These are phyloP conservation scores for Albatrellus ellisii DNA, from an alignment of 768 basidiomycete species.

Conservation along the genomic window DNA sequence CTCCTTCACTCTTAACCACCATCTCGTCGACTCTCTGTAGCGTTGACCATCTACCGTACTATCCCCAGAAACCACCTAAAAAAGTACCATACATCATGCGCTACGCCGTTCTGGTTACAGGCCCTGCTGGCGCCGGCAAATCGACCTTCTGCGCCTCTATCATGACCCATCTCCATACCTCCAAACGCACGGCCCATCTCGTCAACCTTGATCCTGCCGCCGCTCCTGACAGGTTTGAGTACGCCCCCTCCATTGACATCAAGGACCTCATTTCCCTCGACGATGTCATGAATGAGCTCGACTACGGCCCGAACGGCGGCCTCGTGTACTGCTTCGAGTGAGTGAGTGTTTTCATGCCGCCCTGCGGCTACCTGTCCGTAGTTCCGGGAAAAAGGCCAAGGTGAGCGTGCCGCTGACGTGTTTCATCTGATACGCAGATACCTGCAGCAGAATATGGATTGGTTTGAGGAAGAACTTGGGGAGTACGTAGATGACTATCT, in stretches of 20 bases:
- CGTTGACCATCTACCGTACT: not conserved
- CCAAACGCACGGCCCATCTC: conserved; percentile 78
- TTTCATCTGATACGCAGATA: conserved; percentile 55
- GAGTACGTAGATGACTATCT: conserved; percentile 94
- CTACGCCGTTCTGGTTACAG: conserved; percentile 80
- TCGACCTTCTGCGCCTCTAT: conserved; percentile 86
- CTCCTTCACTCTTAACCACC: too few species aligned
- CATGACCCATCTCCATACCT: conserved; percentile 75
- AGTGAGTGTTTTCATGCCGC: conserved; percentile 37
- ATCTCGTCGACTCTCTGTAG: not conserved
- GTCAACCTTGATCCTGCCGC: conserved; percentile 98
- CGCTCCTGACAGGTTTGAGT: conserved; percentile 73
- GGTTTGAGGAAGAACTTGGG: conserved; percentile 93
- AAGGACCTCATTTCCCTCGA: conserved; percentile 82
- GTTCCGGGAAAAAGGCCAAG: too few species aligned
- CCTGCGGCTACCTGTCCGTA: too few species aligned
- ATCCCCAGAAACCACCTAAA: not conserved
- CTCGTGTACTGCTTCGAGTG: conserved; percentile 99
- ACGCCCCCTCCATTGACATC: conserved; percentile 89
- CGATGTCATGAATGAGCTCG: conserved; percentile 93
- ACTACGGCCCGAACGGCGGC: conserved; percentile 94
- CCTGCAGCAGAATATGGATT: conserved; percentile 93
- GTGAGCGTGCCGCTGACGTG: not conserved
- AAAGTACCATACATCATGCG: conserved; percentile 40
- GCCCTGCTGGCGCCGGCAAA: conserved; percentile 98